These are phyloP conservation scores for Globisporangium lucens DNA, from an alignment of 352 stramenopile genomes.

Conservation along the genomic window DNA sequence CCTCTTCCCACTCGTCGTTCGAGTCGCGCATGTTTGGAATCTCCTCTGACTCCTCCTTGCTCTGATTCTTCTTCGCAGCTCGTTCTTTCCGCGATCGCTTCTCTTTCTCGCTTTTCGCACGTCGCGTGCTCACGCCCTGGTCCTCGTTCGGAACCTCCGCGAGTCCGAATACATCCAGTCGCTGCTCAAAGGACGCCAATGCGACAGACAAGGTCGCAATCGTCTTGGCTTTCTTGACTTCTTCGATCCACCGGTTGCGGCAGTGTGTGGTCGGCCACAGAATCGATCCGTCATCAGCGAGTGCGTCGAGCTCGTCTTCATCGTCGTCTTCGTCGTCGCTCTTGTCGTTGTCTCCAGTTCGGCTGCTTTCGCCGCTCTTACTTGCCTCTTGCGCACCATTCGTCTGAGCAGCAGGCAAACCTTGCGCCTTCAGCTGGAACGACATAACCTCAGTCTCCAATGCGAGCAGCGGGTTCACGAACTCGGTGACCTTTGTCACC, in stretches of 20 bases:
- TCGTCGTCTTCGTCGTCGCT: conserved; percentile 75
- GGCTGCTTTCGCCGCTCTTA: neutral
- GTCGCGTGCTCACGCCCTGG: conserved; percentile 37
- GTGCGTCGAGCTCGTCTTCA: conserved; percentile 63
- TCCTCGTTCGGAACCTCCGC: conserved; percentile 42
- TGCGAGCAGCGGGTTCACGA: conserved; percentile 40
- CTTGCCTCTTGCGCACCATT: conserved; percentile 1
- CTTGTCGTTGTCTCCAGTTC: conserved; percentile 37
- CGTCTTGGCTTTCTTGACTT: conserved; percentile 50
- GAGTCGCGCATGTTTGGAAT: conserved; percentile 33
- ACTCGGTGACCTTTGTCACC: conserved; percentile 31
- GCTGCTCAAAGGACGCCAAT: conserved; percentile 63
- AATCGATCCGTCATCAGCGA: conserved; percentile 52
- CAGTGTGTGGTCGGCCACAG: conserved; percentile 75
- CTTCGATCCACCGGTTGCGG: conserved; percentile 66
- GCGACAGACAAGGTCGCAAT: conserved; percentile 55
- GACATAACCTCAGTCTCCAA: conserved; percentile 68
- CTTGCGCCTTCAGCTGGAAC: conserved; percentile 39
- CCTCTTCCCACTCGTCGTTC: conserved; percentile 84
- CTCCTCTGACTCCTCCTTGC: conserved; percentile 39
- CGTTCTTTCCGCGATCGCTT: conserved; percentile 69
- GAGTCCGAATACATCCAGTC: conserved; percentile 63
- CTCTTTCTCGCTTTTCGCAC: conserved; percentile 68
- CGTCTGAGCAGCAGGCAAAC: neutral
- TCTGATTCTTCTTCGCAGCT: conserved; percentile 47